Conservation (phyloP, 208 protist species). For the Leishmania arabica region DNA sequence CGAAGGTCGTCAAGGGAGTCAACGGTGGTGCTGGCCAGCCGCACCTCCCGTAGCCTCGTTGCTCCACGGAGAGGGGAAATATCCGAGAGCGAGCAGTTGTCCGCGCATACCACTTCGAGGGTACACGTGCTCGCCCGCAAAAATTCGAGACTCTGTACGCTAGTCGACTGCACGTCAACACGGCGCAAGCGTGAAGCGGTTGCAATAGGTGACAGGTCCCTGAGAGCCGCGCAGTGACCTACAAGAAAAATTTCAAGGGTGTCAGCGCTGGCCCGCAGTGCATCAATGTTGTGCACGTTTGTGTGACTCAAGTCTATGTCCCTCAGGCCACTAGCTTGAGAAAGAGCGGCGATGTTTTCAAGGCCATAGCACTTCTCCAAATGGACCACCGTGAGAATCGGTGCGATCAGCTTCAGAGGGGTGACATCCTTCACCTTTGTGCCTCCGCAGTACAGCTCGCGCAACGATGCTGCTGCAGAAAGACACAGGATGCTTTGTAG, state of each 20-base stretch:
- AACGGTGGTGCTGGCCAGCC: neutral
- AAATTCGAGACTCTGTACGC: neutral
- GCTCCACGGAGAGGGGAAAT: neutral
- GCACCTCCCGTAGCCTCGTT: neutral
- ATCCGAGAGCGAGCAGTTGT: conserved; percentile 11
- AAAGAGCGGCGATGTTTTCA: neutral
- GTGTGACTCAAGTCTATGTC: neutral
- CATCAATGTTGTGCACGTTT: neutral
- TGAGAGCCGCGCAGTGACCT: neutral
- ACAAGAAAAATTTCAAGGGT: neutral
- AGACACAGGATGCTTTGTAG: conserved; percentile 1
- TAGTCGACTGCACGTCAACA: neutral
- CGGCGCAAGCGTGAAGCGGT: neutral
- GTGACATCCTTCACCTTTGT: neutral
- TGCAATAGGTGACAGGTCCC: conserved; percentile 2
- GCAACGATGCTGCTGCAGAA: neutral
- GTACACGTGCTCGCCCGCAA: neutral
- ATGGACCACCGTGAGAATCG: neutral
- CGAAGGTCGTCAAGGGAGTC: conserved; percentile 5
- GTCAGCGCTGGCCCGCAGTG: neutral
- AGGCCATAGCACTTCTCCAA: neutral
- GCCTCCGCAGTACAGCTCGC: conserved; percentile 11
- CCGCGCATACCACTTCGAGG: conserved; percentile 6
- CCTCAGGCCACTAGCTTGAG: neutral
- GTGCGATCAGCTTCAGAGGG: neutral